Evolutionary conservation across 176 grass and related monocot species (phyloP).

Genomic region (Cocos nucifera): DNA sequence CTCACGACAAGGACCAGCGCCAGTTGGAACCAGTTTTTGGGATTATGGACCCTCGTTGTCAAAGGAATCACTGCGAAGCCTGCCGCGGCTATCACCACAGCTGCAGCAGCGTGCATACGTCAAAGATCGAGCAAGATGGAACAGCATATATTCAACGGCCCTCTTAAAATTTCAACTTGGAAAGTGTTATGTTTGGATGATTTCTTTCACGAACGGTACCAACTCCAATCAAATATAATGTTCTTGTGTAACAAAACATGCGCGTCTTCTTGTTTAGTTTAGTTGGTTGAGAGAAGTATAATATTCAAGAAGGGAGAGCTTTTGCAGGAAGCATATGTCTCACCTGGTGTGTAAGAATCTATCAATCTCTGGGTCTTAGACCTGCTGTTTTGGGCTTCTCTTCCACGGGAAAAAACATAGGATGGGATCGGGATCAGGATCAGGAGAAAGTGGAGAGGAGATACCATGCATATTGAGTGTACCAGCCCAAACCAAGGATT

Average conservation of each 20-base stretch:
- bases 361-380: constrained; percentile 59
- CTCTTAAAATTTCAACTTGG: too few relatives aligned
- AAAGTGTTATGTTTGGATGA: too few relatives aligned
- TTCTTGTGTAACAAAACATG: too few relatives aligned
- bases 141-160: too few relatives aligned
- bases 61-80: constrained; percentile 30
- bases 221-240: too few relatives aligned
- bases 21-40: constrained; percentile 30
- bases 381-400: constrained; percentile 49
- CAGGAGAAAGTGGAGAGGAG: not conserved
- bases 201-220: too few relatives aligned
- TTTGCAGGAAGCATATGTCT: not conserved
- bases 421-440: too few relatives aligned
- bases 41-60: constrained; percentile 17
- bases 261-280: too few relatives aligned
- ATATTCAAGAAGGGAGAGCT: too few relatives aligned
- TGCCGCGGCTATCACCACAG: constrained; percentile 34
- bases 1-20: constrained; percentile 60
- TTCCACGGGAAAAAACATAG: too few relatives aligned
- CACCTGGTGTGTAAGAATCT: constrained; percentile 70
- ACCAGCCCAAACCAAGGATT: constrained; percentile 57
- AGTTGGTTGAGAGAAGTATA: too few relatives aligned
- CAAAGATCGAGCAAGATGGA: too few relatives aligned
- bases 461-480: constrained; percentile 68
- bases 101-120: constrained; percentile 6